phyloP scores from a whole-genome alignment of 805 yeast genomes.

The Isabelozyma pseudorhagii region DNA sequence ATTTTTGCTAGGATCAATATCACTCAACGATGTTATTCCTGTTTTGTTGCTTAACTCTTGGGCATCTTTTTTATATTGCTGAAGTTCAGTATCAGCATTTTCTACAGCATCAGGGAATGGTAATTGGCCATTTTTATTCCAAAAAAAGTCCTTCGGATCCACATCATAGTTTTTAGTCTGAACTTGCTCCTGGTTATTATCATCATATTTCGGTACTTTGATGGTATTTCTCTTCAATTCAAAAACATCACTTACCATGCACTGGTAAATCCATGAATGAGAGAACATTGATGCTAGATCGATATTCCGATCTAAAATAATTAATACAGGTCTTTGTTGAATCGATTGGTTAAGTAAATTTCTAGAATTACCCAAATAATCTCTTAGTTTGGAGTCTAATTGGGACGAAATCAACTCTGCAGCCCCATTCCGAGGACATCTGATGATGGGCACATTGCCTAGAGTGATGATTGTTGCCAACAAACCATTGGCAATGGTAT shows the following conservation, averaged over 20 bases:
- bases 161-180: conserved; percentile 70
- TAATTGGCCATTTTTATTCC: conserved; percentile 77
- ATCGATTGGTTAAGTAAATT: conserved; percentile 15
- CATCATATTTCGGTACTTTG: conserved; percentile 43
- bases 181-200: conserved; percentile 13
- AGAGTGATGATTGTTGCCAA: conserved; percentile 76
- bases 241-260: conserved; percentile 92
- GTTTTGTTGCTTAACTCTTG: conserved; percentile 78
- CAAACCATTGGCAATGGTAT: conserved; percentile 71
- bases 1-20: conserved; percentile 59
- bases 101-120: conserved; percentile 99
- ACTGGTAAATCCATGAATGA: conserved; percentile 97
- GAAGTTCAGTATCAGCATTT: conserved; percentile 81
- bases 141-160: conserved; percentile 91
- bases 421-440: conserved; percentile 91
- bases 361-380: conserved; percentile 72
- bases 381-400: conserved; percentile 79
- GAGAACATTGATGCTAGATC: conserved; percentile 92
- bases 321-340: conserved; percentile 68
- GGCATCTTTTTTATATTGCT: conserved; percentile 81
- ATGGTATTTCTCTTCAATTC: conserved; percentile 79
- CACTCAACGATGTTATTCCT: conserved; percentile 68
- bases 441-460: conserved; percentile 80
- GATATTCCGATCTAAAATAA: conserved; percentile 82
- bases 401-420: conserved; percentile 91